Percentiles rank a stretch among this genome's conserved stretches.
Conservation (phyloP, 2,329 filamentous ascomycete genomes). For the Pseudogymnoascus sp. region DNA sequence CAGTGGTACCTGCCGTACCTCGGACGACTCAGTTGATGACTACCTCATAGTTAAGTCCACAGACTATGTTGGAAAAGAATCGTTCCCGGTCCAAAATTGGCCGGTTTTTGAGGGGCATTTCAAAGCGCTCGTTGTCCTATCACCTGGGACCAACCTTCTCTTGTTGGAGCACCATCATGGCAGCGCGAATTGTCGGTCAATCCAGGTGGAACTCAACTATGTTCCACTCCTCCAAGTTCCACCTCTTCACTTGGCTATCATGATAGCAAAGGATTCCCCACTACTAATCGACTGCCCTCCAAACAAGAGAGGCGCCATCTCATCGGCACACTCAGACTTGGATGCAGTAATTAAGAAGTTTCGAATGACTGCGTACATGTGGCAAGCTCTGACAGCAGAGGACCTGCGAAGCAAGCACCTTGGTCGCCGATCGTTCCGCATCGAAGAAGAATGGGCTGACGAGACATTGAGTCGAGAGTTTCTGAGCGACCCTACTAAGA, state of each 20-base stretch:
- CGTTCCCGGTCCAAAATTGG: slow-evolving; percentile 59
- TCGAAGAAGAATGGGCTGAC: slow-evolving; percentile 67
- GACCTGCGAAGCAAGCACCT: slow-evolving; percentile 66
- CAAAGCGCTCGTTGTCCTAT: slow-evolving; percentile 59
- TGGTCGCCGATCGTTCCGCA: slow-evolving; percentile 62
- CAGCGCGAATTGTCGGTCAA: slow-evolving; percentile 45
- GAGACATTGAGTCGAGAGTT: slow-evolving; percentile 51
- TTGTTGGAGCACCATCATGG: slow-evolving; percentile 57
- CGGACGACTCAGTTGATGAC: slow-evolving; percentile 19
- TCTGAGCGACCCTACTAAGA: slow-evolving; percentile 10
- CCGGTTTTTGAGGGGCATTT: slow-evolving; percentile 61
- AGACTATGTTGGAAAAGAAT: slow-evolving; percentile 25
- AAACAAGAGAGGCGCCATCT: slow-evolving; percentile 50
- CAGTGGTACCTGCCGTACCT: background rate
- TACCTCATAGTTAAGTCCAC: slow-evolving; percentile 23
- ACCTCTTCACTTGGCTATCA: slow-evolving; percentile 64
- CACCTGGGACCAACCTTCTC: slow-evolving; percentile 58
- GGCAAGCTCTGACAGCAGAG: slow-evolving; percentile 71
- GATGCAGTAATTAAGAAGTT: slow-evolving; percentile 64
- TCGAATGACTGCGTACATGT: slow-evolving; percentile 67
- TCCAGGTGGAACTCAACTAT: slow-evolving; percentile 43
- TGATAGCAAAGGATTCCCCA: slow-evolving; percentile 64
- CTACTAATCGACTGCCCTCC: slow-evolving; percentile 64
- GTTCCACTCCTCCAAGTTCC: slow-evolving; percentile 49
- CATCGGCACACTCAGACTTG: slow-evolving; percentile 43